Conservation (phyloP, 768 basidiomycete genomes). For the Ramaria sp. region DNA sequence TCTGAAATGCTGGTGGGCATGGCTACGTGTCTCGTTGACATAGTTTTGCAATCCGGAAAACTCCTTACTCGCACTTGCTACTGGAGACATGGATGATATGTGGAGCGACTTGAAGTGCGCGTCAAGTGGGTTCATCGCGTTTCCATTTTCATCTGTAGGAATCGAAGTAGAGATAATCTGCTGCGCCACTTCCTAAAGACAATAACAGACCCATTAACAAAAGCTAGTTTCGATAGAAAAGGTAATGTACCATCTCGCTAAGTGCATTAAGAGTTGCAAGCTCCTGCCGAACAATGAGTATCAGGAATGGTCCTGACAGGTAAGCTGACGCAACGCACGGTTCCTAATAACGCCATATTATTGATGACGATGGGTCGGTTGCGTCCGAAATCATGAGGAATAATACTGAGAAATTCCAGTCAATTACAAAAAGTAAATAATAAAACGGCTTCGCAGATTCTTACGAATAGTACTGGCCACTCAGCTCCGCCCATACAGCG, state of each 20-base stretch:
- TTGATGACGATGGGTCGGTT: slow-evolving; percentile 35
- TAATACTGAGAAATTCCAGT: slow-evolving; percentile 28
- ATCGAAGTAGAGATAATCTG: slow-evolving; percentile 36
- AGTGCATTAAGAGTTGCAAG: slow-evolving; percentile 54
- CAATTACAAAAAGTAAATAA: background rate
- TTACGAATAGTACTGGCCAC: slow-evolving; percentile 46
- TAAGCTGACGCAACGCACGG: slow-evolving; percentile 16
- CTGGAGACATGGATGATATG: slow-evolving; percentile 40
- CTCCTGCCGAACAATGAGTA: slow-evolving; percentile 25
- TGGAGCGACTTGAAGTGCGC: slow-evolving; percentile 41
- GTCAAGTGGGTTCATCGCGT: slow-evolving; percentile 44
- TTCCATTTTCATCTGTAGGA: slow-evolving; percentile 31
- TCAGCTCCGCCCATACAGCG: slow-evolving; percentile 36
- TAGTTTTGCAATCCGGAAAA: slow-evolving; percentile 38
- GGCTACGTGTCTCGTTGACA: slow-evolving; percentile 43
- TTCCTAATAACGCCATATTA: slow-evolving; percentile 28
- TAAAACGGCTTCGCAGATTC: slow-evolving; percentile 12
- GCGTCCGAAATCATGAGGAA: slow-evolving; percentile 52
- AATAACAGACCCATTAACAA: background rate
- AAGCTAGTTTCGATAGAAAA: background rate
- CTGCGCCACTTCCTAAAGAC: slow-evolving; percentile 40
- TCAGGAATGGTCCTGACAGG: background rate
- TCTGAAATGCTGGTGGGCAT: slow-evolving; percentile 36
- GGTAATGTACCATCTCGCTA: slow-evolving; percentile 41
- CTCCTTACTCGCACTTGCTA: slow-evolving; percentile 30